Percentiles rank a stretch among this genome's conserved stretches.
phyloP scores from a whole-genome alignment of 2,329 filamentous ascomycete species.

The Macrophomina pseudophaseolina region DNA sequence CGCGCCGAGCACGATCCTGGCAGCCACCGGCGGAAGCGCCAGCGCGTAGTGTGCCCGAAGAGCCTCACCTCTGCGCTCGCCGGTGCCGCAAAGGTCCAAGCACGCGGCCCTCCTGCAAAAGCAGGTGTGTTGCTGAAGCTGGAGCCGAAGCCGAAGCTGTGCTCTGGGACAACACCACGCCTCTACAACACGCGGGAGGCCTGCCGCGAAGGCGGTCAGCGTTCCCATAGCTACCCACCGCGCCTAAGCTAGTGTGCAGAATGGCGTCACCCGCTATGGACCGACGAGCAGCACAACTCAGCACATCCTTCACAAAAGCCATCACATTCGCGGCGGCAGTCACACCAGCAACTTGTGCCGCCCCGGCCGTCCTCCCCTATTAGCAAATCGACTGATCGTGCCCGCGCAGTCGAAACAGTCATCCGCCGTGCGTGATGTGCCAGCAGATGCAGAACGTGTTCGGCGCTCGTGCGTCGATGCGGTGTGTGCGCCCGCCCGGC shows the following conservation, averaged over 20 bases:
- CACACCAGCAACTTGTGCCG: background rate
- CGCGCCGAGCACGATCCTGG: background rate
- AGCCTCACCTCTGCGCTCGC: background rate
- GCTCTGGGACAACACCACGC: no score
- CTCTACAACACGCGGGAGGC: no score
- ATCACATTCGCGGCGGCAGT: background rate
- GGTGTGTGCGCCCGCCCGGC: slow-evolving; percentile 22
- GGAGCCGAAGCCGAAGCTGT: no score
- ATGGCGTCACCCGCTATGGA: slow-evolving; percentile 19
- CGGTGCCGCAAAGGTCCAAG: background rate
- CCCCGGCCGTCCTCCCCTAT: background rate
- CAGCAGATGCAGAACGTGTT: slow-evolving; percentile 23
- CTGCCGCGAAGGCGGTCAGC: slow-evolving; percentile 15
- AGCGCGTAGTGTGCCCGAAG: slow-evolving; percentile 10
- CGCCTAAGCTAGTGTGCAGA: background rate
- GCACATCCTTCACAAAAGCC: slow-evolving; percentile 15
- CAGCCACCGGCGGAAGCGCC: slow-evolving; percentile 18
- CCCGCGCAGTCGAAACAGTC: background rate
- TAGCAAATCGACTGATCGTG: slow-evolving; percentile 9
- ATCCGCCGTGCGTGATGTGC: slow-evolving; percentile 21
- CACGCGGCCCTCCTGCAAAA: no score
- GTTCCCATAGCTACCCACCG: slow-evolving; percentile 16
- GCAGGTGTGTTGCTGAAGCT: no score
- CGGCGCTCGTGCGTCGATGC: slow-evolving; percentile 25
- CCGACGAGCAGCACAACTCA: slow-evolving; percentile 11